These are phyloP conservation scores for Simplicillium sp. DNA, from an alignment of 2,329 filamentous ascomycete species.

Conservation along the genomic window DNA sequence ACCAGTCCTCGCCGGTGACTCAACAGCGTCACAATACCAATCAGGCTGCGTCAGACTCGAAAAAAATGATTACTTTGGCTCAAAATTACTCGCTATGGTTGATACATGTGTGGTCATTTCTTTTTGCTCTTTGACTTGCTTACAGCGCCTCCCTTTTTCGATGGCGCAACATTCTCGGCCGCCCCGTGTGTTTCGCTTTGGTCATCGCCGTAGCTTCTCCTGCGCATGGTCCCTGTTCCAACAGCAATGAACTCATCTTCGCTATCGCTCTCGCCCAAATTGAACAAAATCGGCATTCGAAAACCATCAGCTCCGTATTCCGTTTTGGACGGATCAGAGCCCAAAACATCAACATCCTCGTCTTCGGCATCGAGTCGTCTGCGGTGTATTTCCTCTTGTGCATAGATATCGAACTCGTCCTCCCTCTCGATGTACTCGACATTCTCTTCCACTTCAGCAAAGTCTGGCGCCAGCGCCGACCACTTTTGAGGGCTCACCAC, in stretches of 20 bases:
- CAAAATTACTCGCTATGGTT: not conserved
- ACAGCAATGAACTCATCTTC: conserved; percentile 75
- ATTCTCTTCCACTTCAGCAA: conserved; percentile 95
- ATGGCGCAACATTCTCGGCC: conserved; percentile 20
- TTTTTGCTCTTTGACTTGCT: conserved; percentile 28
- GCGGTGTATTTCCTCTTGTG: conserved; percentile 88
- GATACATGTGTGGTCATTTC: not conserved
- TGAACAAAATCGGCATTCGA: conserved; percentile 85
- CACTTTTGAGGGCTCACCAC: conserved; percentile 92
- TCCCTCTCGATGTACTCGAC: conserved; percentile 92
- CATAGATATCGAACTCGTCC: conserved; percentile 97
- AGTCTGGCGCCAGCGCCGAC: conserved; percentile 94
- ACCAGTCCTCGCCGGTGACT: conserved; percentile 10
- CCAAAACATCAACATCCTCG: conserved; percentile 85
- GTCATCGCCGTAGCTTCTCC: conserved; percentile 70
- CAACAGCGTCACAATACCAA: conserved; percentile 2
- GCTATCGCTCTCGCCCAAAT: conserved; percentile 87
- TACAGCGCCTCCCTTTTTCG: conserved; percentile 26
- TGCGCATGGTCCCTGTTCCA: conserved; percentile 72
- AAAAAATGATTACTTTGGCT: not conserved
- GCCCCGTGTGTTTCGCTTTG: conserved; percentile 52
- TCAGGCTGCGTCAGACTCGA: not conserved
- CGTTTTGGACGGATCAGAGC: conserved; percentile 56
- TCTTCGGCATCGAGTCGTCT: conserved; percentile 84
- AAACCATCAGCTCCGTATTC: conserved; percentile 58